phyloP scores from a whole-genome alignment of 2,329 filamentous ascomycete genomes.

The Trichoderma cornu-damae region DNA sequence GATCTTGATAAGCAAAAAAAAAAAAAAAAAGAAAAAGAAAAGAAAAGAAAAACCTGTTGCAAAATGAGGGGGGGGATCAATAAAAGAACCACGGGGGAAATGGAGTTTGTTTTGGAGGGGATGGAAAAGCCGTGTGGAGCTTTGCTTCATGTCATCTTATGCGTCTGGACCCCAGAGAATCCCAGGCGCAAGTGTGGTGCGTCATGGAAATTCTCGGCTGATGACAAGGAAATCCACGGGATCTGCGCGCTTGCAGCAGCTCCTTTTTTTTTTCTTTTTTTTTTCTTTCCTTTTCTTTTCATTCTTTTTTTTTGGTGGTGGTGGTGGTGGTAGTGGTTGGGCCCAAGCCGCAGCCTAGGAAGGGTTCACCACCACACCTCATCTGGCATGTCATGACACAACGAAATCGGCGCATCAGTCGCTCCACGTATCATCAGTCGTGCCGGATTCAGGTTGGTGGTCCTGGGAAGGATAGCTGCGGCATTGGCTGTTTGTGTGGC shows the following conservation, averaged over 20 bases:
- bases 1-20: not conserved
- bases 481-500: not conserved
- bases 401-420: slow-evolving; percentile 8
- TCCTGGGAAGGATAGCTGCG: slow-evolving; percentile 1
- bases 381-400: slow-evolving; percentile 10
- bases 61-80: not conserved
- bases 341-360: not conserved
- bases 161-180: not conserved
- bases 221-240: slow-evolving; percentile 7
- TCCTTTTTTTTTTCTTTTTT: no score
- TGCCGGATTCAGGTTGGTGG: not conserved
- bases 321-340: not conserved
- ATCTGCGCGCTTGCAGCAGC: slow-evolving; percentile 10
- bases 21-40: not conserved
- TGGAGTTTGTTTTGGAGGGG: not conserved
- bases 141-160: not conserved
- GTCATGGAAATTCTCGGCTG: slow-evolving; percentile 12
- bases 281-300: no score
- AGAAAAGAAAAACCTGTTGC: not conserved
- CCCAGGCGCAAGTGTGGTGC: not conserved
- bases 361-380: slow-evolving; percentile 1
- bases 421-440: slow-evolving; percentile 12
- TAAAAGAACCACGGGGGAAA: not conserved
- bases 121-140: slow-evolving; percentile 3
- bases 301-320: no score